Conservation (phyloP, 371 early-diverging fungal species). For the Mortierella sp. region DNA sequence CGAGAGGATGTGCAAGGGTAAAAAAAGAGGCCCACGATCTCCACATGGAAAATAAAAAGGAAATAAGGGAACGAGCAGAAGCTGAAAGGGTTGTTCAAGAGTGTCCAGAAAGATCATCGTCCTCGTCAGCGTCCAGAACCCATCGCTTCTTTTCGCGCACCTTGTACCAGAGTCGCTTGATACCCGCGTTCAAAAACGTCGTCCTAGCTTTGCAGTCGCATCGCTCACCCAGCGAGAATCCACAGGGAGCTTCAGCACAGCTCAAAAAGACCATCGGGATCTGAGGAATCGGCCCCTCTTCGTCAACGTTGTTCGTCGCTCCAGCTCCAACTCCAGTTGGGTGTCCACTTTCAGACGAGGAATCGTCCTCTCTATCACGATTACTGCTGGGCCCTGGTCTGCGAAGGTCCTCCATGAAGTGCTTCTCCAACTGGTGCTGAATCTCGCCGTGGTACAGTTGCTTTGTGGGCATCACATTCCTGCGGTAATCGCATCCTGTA, state of each 20-base stretch:
- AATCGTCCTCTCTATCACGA: not conserved
- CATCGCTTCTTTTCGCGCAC: conserved; percentile 41
- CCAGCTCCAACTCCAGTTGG: not conserved
- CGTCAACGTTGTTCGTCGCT: not conserved
- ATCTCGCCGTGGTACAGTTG: conserved; percentile 48
- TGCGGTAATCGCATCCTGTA: conserved; percentile 64
- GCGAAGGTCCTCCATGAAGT: conserved; percentile 38
- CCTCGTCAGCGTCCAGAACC: conserved; percentile 40
- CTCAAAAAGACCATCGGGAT: conserved; percentile 51
- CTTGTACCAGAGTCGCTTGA: conserved; percentile 54
- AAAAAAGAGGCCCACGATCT: not conserved
- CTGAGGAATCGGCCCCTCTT: conserved; percentile 3
- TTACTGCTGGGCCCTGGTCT: not conserved
- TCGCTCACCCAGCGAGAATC: conserved; percentile 42
- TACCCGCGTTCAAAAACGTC: conserved; percentile 42
- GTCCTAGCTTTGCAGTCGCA: conserved; percentile 52
- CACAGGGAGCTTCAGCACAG: conserved; percentile 47
- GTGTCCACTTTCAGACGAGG: not conserved
- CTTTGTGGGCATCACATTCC: conserved; percentile 51
- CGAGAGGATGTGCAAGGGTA: not conserved
- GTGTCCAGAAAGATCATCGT: conserved; percentile 34
- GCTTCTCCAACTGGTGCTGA: conserved; percentile 36
- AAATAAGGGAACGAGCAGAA: not conserved
- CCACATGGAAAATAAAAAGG: not conserved
- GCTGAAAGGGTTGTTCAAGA: conserved; percentile 1